Percentiles rank a stretch among this genome's conserved stretches.
Evolutionary conservation across 2,329 filamentous ascomycete species (phyloP).

Genomic region (Penicillium rolfsii): DNA sequence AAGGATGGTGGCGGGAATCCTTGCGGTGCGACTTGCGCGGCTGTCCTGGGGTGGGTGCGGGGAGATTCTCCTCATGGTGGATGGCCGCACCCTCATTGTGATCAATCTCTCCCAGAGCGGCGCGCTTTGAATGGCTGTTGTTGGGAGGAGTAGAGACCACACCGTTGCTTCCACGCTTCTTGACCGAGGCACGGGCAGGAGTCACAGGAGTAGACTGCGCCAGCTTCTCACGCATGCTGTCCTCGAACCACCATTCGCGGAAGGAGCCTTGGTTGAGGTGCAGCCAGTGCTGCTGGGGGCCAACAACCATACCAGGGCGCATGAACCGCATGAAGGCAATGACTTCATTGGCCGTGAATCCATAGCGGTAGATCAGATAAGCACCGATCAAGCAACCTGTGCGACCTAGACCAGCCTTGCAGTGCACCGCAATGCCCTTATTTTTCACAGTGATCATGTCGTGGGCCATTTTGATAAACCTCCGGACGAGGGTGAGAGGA

Average conservation of each 20-base stretch:
- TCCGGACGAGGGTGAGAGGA: conserved; percentile 81
- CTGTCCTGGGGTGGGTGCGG: conserved; percentile 92
- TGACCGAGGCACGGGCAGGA: conserved; percentile 55
- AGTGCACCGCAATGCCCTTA: conserved; percentile 95
- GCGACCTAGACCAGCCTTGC: conserved; percentile 93
- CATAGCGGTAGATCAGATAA: conserved; percentile 95
- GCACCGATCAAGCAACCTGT: conserved; percentile 97
- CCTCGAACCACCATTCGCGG: conserved; percentile 94
- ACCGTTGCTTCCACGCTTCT: conserved; percentile 68
- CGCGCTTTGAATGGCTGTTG: conserved; percentile 71
- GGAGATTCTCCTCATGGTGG: conserved; percentile 77
- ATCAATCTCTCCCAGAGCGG: conserved; percentile 92
- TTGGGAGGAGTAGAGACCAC: conserved; percentile 85
- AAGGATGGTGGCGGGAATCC: conserved; percentile 74
- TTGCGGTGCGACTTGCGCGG: conserved; percentile 83
- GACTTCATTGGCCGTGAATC: conserved; percentile 95
- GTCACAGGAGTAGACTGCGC: conserved; percentile 67
- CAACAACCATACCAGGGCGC: conserved; percentile 98
- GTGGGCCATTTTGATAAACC: conserved; percentile 93
- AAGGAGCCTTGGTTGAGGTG: conserved; percentile 96
- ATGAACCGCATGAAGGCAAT: conserved; percentile 99
- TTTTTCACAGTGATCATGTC: conserved; percentile 90
- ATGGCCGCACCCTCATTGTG: conserved; percentile 65
- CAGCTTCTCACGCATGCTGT: conserved; percentile 77
- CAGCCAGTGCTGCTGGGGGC: conserved; percentile 97